Percentiles rank a stretch among this genome's conserved stretches.
Evolutionary conservation across 495 filamentous ascomycete genomes (phyloP).

Genomic region (Usnea hakonensis): DNA sequence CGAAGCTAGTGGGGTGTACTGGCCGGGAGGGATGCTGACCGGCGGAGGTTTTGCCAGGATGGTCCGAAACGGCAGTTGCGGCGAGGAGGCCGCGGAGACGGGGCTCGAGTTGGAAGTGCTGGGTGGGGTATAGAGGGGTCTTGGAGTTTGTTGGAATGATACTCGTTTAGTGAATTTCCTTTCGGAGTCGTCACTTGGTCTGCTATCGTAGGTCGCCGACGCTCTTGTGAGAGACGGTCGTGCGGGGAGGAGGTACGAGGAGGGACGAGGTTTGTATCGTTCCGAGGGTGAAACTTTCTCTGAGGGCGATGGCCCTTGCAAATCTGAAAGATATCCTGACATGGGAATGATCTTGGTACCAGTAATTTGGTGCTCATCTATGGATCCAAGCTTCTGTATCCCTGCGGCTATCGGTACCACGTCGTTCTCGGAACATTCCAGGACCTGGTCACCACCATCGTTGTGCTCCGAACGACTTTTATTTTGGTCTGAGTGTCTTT

Average conservation of each 20-base stretch:
- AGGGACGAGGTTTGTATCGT: neutral
- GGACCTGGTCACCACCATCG: neutral
- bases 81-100: neutral
- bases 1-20: neutral
- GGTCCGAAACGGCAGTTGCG: neutral
- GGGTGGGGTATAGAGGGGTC: neutral
- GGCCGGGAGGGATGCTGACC: neutral
- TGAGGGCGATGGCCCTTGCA: neutral
- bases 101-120: neutral
- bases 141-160: neutral
- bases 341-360: neutral
- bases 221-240: neutral
- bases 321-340: neutral
- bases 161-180: neutral
- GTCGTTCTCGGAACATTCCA: neutral
- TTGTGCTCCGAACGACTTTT: no score
- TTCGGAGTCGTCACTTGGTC: neutral
- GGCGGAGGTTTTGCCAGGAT: neutral
- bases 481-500: neutral
- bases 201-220: neutral
- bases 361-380: neutral
- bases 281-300: neutral
- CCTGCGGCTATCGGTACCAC: neutral
- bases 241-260: neutral
- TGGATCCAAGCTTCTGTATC: neutral